Evolutionary conservation across 140 eudicot species (phyloP).

Genomic region (Oenanthe javanica): DNA sequence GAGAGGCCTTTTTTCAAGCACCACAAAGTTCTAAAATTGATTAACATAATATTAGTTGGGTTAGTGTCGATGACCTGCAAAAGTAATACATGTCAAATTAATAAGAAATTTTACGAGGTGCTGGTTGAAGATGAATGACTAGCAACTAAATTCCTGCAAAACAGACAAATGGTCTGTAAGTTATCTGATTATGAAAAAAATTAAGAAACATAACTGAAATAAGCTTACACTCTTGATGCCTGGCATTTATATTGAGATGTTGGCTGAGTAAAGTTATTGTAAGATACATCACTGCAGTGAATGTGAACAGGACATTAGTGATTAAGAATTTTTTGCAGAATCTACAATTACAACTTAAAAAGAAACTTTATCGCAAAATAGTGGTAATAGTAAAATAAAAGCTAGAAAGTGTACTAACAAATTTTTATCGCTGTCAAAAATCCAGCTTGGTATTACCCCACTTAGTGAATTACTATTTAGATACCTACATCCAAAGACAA

Average conservation of each 20-base stretch:
- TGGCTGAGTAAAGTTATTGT: conserved; percentile 32
- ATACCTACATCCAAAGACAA: conserved; percentile 20
- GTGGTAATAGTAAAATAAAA: background rate
- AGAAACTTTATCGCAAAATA: background rate
- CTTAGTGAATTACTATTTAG: conserved; percentile 27
- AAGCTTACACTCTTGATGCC: conserved; percentile 27
- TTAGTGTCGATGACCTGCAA: background rate
- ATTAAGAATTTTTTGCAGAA: background rate
- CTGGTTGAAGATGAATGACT: conserved; percentile 26
- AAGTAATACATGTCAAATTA: background rate
- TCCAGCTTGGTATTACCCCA: conserved; percentile 33
- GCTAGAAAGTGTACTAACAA: conserved; percentile 18
- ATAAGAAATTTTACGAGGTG: conserved; percentile 24
- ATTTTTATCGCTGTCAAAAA: conserved; percentile 11
- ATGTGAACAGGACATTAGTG: background rate
- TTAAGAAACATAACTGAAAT: background rate
- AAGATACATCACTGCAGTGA: conserved; percentile 43
- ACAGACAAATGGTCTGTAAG: background rate
- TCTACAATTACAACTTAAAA: background rate
- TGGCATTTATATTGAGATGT: conserved; percentile 18
- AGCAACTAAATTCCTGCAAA: conserved; percentile 31
- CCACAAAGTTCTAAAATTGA: conserved; percentile 27
- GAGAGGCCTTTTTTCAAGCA: conserved; percentile 40
- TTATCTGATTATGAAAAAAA: background rate
- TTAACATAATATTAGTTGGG: background rate